phyloP scores from a whole-genome alignment of 2,329 filamentous ascomycete species.

The Aspergillus sp. region DNA sequence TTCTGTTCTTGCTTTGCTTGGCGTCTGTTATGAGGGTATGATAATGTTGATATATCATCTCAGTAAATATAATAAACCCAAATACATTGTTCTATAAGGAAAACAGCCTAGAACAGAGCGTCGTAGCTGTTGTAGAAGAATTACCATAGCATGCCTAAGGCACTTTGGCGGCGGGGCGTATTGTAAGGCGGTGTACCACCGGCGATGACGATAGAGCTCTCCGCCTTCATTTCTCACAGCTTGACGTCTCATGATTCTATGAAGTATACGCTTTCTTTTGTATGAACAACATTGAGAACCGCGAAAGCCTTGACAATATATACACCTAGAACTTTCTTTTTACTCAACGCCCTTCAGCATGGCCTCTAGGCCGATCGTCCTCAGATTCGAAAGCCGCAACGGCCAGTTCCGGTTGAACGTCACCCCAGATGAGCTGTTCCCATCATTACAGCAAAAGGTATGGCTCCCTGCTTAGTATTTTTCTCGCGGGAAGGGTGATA shows the following conservation, averaged over 20 bases:
- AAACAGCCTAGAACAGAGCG: neutral
- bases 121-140: neutral
- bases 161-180: neutral
- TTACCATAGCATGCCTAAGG: neutral
- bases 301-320: neutral
- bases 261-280: neutral
- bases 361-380: slow-evolving; percentile 57
- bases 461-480: neutral
- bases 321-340: neutral
- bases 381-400: slow-evolving; percentile 83
- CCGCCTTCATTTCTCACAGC: slow-evolving; percentile 5
- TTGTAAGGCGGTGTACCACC: slow-evolving; percentile 4
- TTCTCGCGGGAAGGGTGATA: neutral
- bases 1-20: slow-evolving; percentile 7
- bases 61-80: neutral
- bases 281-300: neutral
- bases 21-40: slow-evolving; percentile 2
- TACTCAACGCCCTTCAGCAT: slow-evolving; percentile 16
- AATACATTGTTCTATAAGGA: neutral
- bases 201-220: slow-evolving; percentile 20
- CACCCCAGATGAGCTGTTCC: slow-evolving; percentile 66
- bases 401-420: slow-evolving; percentile 84
- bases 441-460: slow-evolving; percentile 46
- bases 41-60: neutral
- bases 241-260: slow-evolving; percentile 4